Conservation (phyloP, 805 yeast genomes). For the Soucietia sequanensis region DNA sequence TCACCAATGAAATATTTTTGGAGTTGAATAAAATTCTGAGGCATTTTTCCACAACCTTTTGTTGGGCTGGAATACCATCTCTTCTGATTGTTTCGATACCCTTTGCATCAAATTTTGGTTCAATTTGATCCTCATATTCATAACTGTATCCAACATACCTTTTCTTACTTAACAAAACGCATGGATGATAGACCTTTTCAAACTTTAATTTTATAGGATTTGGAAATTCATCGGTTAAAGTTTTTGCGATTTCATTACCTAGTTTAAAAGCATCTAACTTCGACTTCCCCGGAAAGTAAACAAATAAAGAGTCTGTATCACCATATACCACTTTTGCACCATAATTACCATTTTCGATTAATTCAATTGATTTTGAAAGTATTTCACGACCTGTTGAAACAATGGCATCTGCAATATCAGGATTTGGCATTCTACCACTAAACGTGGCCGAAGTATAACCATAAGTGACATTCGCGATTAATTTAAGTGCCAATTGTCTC, state of each 20-base stretch:
- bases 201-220: conserved; percentile 81
- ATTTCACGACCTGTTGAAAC: conserved; percentile 91
- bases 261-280: conserved; percentile 72
- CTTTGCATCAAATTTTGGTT: conserved; percentile 85
- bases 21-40: conserved; percentile 71
- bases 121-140: conserved; percentile 53
- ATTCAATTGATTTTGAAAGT: conserved; percentile 62
- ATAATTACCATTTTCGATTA: conserved; percentile 66
- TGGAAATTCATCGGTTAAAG: conserved; percentile 67
- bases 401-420: conserved; percentile 92
- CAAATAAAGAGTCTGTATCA: conserved; percentile 93
- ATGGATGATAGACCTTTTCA: conserved; percentile 91
- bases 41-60: conserved; percentile 70
- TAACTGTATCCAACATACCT: conserved; percentile 87
- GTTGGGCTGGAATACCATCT: conserved; percentile 94
- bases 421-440: conserved; percentile 96
- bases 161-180: conserved; percentile 75
- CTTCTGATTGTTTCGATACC: conserved; percentile 94
- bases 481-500: conserved; percentile 81
- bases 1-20: conserved; percentile 66
- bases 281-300: conserved; percentile 81
- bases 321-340: conserved; percentile 95
- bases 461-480: conserved; percentile 93
- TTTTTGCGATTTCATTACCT: conserved; percentile 68
- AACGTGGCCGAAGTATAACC: conserved; percentile 95